Evolutionary conservation across 495 filamentous ascomycete species (phyloP).

Genomic region (Tuber borchii): DNA sequence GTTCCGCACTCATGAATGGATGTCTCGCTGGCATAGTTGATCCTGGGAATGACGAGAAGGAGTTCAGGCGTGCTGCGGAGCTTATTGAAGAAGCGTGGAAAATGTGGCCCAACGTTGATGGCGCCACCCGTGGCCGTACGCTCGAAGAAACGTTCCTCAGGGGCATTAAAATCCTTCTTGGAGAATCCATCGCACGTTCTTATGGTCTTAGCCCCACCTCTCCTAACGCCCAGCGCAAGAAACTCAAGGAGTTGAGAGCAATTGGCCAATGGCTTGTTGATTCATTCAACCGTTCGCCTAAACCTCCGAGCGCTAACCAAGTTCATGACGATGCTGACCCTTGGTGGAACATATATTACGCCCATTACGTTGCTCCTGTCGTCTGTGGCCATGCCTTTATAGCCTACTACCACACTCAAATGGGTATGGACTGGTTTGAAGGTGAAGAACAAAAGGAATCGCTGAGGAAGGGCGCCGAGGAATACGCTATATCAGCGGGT

Average conservation of each 20-base stretch:
- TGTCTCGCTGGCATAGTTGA: conserved; percentile 22
- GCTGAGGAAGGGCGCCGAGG: conserved; percentile 21
- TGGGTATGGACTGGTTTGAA: conserved; percentile 18
- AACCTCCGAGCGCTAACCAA: conserved; percentile 26
- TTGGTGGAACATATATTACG: conserved; percentile 40
- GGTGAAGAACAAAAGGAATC: conserved; percentile 23
- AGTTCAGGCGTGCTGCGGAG: conserved; percentile 34
- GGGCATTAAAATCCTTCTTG: conserved; percentile 38
- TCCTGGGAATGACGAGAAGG: conserved; percentile 21
- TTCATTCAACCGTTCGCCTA: conserved; percentile 28
- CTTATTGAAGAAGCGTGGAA: conserved; percentile 36
- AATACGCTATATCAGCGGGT: conserved; percentile 30
- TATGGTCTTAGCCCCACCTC: conserved; percentile 26
- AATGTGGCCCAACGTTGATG: conserved; percentile 37
- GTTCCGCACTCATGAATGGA: conserved; percentile 35
- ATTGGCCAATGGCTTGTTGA: conserved; percentile 37
- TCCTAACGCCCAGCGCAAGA: conserved; percentile 25
- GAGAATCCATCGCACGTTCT: conserved; percentile 29
- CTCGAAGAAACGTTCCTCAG: conserved; percentile 38
- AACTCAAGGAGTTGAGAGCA: conserved; percentile 32
- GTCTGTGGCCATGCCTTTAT: conserved; percentile 33
- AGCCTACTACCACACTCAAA: conserved; percentile 23
- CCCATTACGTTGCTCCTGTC: conserved; percentile 35
- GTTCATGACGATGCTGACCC: conserved; percentile 30
- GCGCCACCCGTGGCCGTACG: conserved; percentile 34